These are phyloP conservation scores for Elaeis oleifera DNA, from an alignment of 202 grass and related monocot genomes.

Conservation along the genomic window DNA sequence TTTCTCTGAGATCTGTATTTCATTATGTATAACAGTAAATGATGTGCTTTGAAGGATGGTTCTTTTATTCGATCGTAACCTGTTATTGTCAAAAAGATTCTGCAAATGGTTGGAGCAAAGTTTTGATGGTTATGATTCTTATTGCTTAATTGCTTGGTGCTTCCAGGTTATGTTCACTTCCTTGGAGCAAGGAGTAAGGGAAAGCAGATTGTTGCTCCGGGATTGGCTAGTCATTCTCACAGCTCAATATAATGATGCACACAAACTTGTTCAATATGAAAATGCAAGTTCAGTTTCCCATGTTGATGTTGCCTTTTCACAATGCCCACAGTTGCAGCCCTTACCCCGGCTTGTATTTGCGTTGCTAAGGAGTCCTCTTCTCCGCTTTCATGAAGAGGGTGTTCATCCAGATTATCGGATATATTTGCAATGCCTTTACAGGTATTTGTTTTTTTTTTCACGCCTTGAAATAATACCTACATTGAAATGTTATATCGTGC, in stretches of 20 bases:
- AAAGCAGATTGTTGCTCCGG: conserved; percentile 49
- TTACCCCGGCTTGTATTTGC: conserved; percentile 62
- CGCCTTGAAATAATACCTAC: no score
- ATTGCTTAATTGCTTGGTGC: not conserved
- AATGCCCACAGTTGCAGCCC: conserved; percentile 53
- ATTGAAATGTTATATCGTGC: no score
- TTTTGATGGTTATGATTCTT: no score
- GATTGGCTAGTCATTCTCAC: conserved; percentile 58
- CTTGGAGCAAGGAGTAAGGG: conserved; percentile 39
- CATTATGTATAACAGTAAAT: no score
- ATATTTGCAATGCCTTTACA: conserved; percentile 71
- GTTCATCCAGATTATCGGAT: conserved; percentile 52
- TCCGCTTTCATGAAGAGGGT: conserved; percentile 37
- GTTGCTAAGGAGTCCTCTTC: conserved; percentile 48
- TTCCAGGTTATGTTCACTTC: conserved; percentile 68
- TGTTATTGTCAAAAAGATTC: no score
- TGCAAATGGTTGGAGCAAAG: no score
- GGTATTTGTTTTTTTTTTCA: conserved; percentile 23
- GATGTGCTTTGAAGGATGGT: no score
- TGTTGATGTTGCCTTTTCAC: conserved; percentile 53
- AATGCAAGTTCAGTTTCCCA: conserved; percentile 19
- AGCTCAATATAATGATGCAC: conserved; percentile 57
- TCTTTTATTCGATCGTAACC: no score
- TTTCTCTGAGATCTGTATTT: no score
- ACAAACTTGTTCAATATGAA: conserved; percentile 18